Conservation (phyloP, 169 alveolate species). For the Eimeria mitis region DNA sequence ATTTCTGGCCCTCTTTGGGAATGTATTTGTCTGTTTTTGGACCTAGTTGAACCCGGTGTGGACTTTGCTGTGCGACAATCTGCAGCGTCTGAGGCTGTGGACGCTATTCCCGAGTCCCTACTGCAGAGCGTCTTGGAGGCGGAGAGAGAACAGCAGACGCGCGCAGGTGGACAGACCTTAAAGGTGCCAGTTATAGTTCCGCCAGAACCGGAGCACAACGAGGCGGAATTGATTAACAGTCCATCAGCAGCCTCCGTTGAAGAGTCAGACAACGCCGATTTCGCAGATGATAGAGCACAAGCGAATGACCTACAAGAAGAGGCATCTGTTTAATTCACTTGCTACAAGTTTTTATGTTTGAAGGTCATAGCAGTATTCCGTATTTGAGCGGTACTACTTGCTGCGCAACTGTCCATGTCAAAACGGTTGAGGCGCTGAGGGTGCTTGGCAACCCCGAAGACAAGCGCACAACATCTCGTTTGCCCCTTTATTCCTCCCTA, state of each 20-base stretch:
- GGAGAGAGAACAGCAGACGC: constrained; percentile 54
- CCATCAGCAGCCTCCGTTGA: background rate
- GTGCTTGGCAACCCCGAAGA: background rate
- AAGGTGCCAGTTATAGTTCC: background rate
- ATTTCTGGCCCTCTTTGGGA: background rate
- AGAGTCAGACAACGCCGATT: background rate
- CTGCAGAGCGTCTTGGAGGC: constrained; percentile 51
- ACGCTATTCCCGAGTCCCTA: constrained; percentile 41
- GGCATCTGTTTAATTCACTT: background rate
- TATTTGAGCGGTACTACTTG: background rate
- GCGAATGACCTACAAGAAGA: background rate
- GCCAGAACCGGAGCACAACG: background rate
- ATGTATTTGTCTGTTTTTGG: background rate
- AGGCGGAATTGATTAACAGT: background rate
- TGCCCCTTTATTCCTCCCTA: background rate
- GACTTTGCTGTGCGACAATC: background rate
- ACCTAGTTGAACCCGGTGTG: background rate
- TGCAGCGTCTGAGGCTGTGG: constrained; percentile 18
- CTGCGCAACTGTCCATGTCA: background rate
- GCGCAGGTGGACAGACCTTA: background rate
- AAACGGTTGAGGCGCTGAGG: background rate
- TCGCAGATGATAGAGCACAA: background rate
- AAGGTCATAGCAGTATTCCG: background rate
- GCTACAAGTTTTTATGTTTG: background rate
- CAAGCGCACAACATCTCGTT: background rate